Conservation (phyloP, 148 eudicot species). For the Nepenthes mirabilis region DNA sequence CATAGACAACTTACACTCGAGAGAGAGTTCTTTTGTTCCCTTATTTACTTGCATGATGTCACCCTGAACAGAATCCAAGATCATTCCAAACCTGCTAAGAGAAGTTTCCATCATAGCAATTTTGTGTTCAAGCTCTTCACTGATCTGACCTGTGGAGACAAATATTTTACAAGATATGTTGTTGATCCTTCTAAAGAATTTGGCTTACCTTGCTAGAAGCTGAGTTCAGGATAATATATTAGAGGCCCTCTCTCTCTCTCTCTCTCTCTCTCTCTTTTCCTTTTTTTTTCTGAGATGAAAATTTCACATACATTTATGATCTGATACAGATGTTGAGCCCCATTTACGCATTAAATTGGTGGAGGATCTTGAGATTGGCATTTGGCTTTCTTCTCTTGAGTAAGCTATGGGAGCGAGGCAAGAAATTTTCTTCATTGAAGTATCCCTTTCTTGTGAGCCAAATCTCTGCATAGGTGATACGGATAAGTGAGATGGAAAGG, state of each 20-base stretch:
- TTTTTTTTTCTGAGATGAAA: neutral
- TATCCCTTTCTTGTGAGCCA: slow-evolving; percentile 78
- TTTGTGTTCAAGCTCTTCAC: slow-evolving; percentile 71
- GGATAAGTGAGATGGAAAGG: neutral
- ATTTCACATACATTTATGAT: slow-evolving; percentile 50
- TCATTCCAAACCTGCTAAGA: slow-evolving; percentile 69
- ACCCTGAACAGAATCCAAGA: slow-evolving; percentile 79
- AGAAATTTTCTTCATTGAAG: slow-evolving; percentile 39
- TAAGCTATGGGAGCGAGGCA: slow-evolving; percentile 40
- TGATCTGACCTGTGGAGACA: slow-evolving; percentile 49
- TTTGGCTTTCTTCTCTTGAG: slow-evolving; percentile 70
- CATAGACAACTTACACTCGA: slow-evolving; percentile 46
- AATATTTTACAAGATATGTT: neutral
- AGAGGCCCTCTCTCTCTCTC: too few species aligned
- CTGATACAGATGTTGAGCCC: slow-evolving; percentile 44
- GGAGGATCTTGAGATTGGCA: slow-evolving; percentile 56
- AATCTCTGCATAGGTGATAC: slow-evolving; percentile 34
- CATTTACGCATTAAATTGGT: slow-evolving; percentile 49
- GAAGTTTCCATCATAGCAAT: slow-evolving; percentile 58
- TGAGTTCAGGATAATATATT: neutral
- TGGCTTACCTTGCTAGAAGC: neutral
- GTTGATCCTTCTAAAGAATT: neutral
- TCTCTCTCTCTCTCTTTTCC: too few species aligned
- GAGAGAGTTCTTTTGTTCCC: slow-evolving; percentile 71
- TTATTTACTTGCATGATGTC: slow-evolving; percentile 85